These are phyloP conservation scores for Dioszegia aurantiaca DNA, from an alignment of 768 basidiomycete genomes.

Conservation along the genomic window DNA sequence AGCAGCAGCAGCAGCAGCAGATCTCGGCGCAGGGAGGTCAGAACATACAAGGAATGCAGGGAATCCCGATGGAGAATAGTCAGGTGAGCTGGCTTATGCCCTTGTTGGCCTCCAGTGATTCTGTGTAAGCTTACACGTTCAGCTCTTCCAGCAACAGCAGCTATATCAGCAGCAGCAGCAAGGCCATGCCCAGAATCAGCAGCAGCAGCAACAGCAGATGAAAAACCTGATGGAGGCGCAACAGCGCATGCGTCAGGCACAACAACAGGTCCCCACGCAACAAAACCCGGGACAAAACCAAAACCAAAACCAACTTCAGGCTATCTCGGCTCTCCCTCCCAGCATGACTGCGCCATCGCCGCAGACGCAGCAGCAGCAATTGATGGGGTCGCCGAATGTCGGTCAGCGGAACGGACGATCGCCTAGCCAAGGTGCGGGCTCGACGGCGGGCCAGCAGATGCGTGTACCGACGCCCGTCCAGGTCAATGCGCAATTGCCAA, in stretches of 20 bases:
- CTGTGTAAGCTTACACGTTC: too few species aligned
- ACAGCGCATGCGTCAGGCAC: not conserved
- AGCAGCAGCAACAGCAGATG: slow-evolving; percentile 1
- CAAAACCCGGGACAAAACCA: not conserved
- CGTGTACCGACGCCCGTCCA: slow-evolving; percentile 14
- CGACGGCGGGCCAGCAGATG: slow-evolving; percentile 11
- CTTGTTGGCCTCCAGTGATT: too few species aligned
- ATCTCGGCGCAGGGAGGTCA: not conserved
- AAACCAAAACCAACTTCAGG: not conserved
- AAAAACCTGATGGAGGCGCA: not conserved
- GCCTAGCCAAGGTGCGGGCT: slow-evolving; percentile 3
- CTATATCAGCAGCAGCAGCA: slow-evolving; percentile 12
- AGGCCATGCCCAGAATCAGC: slow-evolving; percentile 8
- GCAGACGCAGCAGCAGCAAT: slow-evolving; percentile 21
- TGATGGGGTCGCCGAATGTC: slow-evolving; percentile 7
- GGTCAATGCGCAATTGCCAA: slow-evolving; percentile 4
- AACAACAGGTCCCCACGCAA: slow-evolving; percentile 16
- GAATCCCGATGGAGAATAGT: slow-evolving; percentile 11
- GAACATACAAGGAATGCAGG: slow-evolving; percentile 5
- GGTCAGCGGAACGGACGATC: slow-evolving; percentile 4
- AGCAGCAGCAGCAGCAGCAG: slow-evolving; percentile 6
- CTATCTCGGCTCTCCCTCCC: slow-evolving; percentile 9
- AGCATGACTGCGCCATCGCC: slow-evolving; percentile 4
- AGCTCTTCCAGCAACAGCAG: slow-evolving; percentile 16
- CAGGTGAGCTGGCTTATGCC: too few species aligned